These are phyloP conservation scores for Byssothecium circinans DNA, from an alignment of 2,329 filamentous ascomycete genomes.

Conservation along the genomic window DNA sequence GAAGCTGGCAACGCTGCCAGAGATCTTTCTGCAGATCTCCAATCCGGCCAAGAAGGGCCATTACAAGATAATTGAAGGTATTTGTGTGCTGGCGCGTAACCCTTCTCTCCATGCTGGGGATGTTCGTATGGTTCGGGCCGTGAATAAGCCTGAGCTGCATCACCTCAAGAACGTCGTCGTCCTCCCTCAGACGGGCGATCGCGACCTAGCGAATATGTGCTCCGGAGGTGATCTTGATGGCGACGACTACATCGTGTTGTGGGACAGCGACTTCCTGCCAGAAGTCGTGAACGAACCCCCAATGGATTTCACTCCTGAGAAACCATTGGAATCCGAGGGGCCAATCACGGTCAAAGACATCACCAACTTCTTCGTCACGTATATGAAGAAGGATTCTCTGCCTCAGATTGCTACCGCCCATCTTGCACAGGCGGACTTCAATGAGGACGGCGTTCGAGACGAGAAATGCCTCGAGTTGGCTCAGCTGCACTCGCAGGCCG, in stretches of 20 bases:
- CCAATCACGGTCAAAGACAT: constrained; percentile 74
- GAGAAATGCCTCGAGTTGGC: constrained; percentile 67
- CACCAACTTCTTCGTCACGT: constrained; percentile 82
- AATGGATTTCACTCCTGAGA: constrained; percentile 72
- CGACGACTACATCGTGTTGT: constrained; percentile 93
- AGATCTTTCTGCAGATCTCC: constrained; percentile 87
- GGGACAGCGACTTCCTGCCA: constrained; percentile 72
- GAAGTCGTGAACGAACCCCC: constrained; percentile 69
- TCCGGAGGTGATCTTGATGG: constrained; percentile 95
- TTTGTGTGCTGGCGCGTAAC: constrained; percentile 86
- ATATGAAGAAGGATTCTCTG: constrained; percentile 88
- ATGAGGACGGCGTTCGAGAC: constrained; percentile 65
- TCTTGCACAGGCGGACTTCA: constrained; percentile 71
- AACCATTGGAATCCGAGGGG: constrained; percentile 58
- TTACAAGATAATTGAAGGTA: constrained; percentile 69
- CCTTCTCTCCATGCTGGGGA: constrained; percentile 93
- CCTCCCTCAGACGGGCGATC: constrained; percentile 79
- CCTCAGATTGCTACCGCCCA: constrained; percentile 80
- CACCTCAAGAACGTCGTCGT: constrained; percentile 87
- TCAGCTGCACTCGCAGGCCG: constrained; percentile 81
- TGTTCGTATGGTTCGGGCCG: constrained; percentile 81
- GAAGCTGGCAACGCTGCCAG: constrained; percentile 59
- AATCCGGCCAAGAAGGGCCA: constrained; percentile 56
- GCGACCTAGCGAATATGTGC: constrained; percentile 88
- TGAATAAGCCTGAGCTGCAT: constrained; percentile 70